Evolutionary conservation across 2,329 filamentous ascomycete genomes (phyloP).

Genomic region (Pseudocercospora cruenta): DNA sequence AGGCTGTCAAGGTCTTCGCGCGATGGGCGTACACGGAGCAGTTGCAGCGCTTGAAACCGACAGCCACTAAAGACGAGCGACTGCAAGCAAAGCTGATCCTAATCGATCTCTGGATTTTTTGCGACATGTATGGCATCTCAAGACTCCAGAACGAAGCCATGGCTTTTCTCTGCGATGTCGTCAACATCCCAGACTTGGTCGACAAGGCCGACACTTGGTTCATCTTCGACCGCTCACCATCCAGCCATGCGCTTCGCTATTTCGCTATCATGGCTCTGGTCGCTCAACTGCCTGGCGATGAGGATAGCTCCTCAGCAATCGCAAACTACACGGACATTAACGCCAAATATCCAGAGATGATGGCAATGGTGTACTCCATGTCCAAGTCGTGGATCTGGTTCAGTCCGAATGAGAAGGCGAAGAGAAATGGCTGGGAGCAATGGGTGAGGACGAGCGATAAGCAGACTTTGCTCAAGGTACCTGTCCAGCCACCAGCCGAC

Average conservation of each 20-base stretch:
- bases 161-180: background rate
- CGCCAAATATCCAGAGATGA: background rate
- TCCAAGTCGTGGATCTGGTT: background rate
- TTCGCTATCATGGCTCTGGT: background rate
- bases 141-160: slow-evolving; percentile 7
- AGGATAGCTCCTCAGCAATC: background rate
- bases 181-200: background rate
- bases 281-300: background rate
- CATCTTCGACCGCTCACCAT: slow-evolving; percentile 2
- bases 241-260: background rate
- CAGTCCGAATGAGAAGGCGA: background rate
- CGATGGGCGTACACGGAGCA: slow-evolving; percentile 3
- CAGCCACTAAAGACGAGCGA: background rate
- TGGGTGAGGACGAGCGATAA: background rate
- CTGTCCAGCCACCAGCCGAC: background rate
- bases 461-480: background rate
- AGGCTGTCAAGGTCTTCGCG: slow-evolving; percentile 6
- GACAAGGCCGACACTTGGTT: background rate
- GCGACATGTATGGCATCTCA: slow-evolving; percentile 7
- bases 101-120: slow-evolving; percentile 5
- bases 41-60: background rate
- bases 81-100: background rate
- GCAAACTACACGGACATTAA: background rate
- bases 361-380: background rate
- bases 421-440: background rate